A percentile compares a stretch with the other conserved stretches of the same genome.
Conservation (phyloP, 2,329 filamentous ascomycete species). For the Neopestalotiopsis sp. region DNA sequence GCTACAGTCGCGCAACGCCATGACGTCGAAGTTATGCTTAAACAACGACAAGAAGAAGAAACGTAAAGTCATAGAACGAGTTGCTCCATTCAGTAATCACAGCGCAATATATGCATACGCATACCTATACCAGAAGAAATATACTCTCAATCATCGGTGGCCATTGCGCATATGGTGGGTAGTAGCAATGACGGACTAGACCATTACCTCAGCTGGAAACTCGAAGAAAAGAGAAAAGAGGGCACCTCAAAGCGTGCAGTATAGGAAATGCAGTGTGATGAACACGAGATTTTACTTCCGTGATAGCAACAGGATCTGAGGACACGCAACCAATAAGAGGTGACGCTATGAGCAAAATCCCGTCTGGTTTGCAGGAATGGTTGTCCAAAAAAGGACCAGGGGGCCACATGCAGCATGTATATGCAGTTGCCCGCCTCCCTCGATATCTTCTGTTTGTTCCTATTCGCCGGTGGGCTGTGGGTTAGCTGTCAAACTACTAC, state of each 20-base stretch:
- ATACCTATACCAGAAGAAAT: background rate
- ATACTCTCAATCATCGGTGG: background rate
- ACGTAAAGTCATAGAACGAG: background rate
- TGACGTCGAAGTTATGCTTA: background rate
- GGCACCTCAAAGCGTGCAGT: slow-evolving; percentile 7
- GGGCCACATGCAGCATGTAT: slow-evolving; percentile 4
- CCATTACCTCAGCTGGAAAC: background rate
- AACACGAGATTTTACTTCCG: slow-evolving; percentile 6
- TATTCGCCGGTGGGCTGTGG: background rate
- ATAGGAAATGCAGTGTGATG: slow-evolving; percentile 1
- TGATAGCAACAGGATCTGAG: background rate
- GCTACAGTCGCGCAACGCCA: background rate
- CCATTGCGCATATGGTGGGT: background rate
- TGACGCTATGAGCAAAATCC: background rate
- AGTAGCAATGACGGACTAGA: too few relatives aligned
- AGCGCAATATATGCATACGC: background rate
- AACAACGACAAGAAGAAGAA: background rate
- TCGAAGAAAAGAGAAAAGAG: background rate
- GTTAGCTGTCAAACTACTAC: background rate
- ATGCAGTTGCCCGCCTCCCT: slow-evolving; percentile 8
- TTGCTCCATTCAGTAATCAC: background rate
- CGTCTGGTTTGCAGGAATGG: background rate
- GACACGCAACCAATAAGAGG: background rate
- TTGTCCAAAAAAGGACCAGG: background rate
- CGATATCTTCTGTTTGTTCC: background rate